Conservation (phyloP, 2,329 filamentous ascomycete genomes). For the Phaeoacremonium minimum region DNA sequence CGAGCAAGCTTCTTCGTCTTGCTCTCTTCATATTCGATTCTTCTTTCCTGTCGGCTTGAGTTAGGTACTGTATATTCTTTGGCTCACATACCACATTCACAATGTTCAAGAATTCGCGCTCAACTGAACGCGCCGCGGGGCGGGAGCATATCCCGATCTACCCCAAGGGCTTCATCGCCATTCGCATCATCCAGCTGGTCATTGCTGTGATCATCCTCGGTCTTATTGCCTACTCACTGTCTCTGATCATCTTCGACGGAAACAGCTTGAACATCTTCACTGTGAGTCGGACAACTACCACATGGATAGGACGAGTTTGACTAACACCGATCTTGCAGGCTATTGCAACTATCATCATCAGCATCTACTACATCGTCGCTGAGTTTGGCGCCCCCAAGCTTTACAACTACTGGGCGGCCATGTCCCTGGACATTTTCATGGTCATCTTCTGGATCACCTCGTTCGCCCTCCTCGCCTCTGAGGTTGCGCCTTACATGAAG, state of each 20-base stretch:
- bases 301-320: too few species aligned
- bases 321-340: too few species aligned
- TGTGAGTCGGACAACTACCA: too few species aligned
- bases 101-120: too few species aligned
- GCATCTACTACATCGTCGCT: slow-evolving; percentile 42
- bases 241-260: slow-evolving; percentile 26
- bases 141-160: slow-evolving; percentile 41
- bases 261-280: slow-evolving; percentile 30
- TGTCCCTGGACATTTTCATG: slow-evolving; percentile 46
- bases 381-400: slow-evolving; percentile 29
- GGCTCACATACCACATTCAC: too few species aligned
- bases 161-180: slow-evolving; percentile 34
- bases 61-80: too few species aligned
- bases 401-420: slow-evolving; percentile 51
- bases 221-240: slow-evolving; percentile 38
- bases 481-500: slow-evolving; percentile 21
- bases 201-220: slow-evolving; percentile 40
- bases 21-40: too few species aligned
- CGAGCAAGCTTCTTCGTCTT: too few species aligned
- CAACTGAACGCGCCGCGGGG: slow-evolving; percentile 25
- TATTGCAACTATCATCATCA: slow-evolving; percentile 37
- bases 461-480: slow-evolving; percentile 34
- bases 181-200: slow-evolving; percentile 41
- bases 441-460: slow-evolving; percentile 48
- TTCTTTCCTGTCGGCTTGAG: too few species aligned